Evolutionary conservation across 257 asterid genomes (phyloP), one percentile per base, ranked within the genome.

Genomic region (Ehretia macrophylla): DNA sequence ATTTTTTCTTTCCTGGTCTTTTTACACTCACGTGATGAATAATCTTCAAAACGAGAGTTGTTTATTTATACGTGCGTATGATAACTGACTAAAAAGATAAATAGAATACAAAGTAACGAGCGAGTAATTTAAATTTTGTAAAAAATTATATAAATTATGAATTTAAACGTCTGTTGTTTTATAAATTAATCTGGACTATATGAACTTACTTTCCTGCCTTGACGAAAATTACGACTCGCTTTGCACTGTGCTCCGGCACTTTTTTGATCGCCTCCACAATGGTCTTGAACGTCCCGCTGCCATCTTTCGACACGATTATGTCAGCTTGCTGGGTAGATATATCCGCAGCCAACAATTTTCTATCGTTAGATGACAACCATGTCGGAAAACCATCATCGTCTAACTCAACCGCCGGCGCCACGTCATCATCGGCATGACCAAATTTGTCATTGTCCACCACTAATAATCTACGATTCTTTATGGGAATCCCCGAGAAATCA

Each of bases 201-300:
- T 5, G 76, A 77, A 81, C 87, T 82, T 86, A 93, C 97, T 58
- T 90, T 81, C 99, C 99, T 60, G 95, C 99, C 83, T 72, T 93
- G 71, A 93, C 91, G 86, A 86, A 93, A 73, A 93, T 93, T n/a
- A 89, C 79, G 46, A 82, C 69, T 35, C 99, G 78, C 13, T 81
- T 81, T 17, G 13, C 66, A 19, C 94, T 65, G 46, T 80, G 35
- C 55, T 85, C 86, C 19, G 97, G 99, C 83, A 80, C 99, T 78
- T 79, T 83, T 58, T 89, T 85, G 38, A 93, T 93, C 64, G 99
- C 99, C 74, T 86, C 95, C 50, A 83, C 68, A 32, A 93, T 82
- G 18, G 99, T 93, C 51, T 83, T 85, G 58, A 11, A 79, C 62
- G 96, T 89, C 18, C 97, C 96, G 74, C 65, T 93, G 21, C 95